Base-by-base conservation (phyloP, 208 protist species). In the Acanthamoeba castellanii region DNA sequence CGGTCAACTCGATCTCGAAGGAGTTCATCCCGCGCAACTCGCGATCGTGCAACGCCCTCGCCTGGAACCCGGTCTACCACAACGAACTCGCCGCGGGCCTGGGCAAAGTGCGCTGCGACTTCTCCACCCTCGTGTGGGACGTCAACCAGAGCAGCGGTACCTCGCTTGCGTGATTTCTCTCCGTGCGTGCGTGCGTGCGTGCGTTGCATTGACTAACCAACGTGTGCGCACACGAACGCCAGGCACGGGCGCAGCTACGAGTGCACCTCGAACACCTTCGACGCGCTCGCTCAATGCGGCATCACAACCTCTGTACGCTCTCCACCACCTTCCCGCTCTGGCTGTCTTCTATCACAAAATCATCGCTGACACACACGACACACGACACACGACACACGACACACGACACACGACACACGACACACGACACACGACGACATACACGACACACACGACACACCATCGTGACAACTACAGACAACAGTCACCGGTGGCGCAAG, bases 111-210 rank as follows among this genome's bases (percentile, higher is more conserved):
- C 64, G 96, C 61, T 50, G 47, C 52, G 96, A 95, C 81, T 84
- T 47, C 30, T 96, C 94, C 34, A 96, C 96, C 30, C 68, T 97
- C 25, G 85, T 97, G 37, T 97, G 96, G 96, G 96, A 96, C 87
- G 90, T 96, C 22, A 96, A 96, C 37, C 84, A 91, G 37, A 91
- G 57, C 50, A 85, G 76, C 45, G 76, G 76, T 85, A 20, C 70
- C 8, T 45, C 37, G 57, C 70, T 1, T 68, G 22, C 27, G 22
- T 7, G 61, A 68, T 18, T 37, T 25, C 13, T 74, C 9, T 37
- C 3, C 8, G 50, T 55, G 50, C 14, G 50, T 55, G 50, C 8
- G 50, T 9, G 50, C 8, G 50, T 55, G 50, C 14, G 50, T 55
- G 50, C 8, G 50, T 9, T 55, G 50, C 14, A 6, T 1, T 55